Evolutionary conservation across 352 stramenopile species (phyloP).

Genomic region (Pythium coloratum): DNA sequence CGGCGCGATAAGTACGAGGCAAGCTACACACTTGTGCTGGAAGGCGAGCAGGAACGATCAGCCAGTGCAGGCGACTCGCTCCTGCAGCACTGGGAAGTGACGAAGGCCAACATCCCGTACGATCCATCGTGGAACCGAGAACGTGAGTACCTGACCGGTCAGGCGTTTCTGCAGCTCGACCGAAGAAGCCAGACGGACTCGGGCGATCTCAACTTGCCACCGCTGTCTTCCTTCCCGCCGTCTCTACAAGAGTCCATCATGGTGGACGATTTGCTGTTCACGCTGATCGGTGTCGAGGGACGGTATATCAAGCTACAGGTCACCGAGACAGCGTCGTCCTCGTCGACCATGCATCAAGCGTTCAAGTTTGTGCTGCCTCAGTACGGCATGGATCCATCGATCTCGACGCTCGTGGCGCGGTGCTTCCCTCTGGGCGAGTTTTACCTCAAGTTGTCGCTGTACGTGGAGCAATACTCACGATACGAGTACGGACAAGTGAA

Average conservation of each 20-base stretch:
- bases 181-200: constrained; percentile 38
- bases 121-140: constrained; percentile 85
- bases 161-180: constrained; percentile 57
- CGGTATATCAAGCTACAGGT: constrained; percentile 78
- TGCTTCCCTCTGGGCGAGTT: constrained; percentile 76
- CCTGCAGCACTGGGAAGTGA: constrained; percentile 79
- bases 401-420: constrained; percentile 62
- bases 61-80: constrained; percentile 37
- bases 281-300: constrained; percentile 77
- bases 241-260: constrained; percentile 82
- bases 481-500: constrained; percentile 94
- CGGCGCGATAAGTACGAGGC: constrained; percentile 31
- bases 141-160: constrained; percentile 74
- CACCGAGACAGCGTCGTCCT: constrained; percentile 32
- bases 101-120: constrained; percentile 86
- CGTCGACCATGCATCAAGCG: constrained; percentile 20
- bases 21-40: constrained; percentile 39
- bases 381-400: constrained; percentile 80
- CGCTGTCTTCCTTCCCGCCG: constrained; percentile 70
- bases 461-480: constrained; percentile 79
- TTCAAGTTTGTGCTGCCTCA: constrained; percentile 72
- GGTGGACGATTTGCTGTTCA: constrained; percentile 82
- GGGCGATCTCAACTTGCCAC: constrained; percentile 50
- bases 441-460: constrained; percentile 74
- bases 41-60: constrained; percentile 43